These are phyloP conservation scores for Dendrobium nobile DNA, from an alignment of 106 monocot genomes.

Conservation along the genomic window DNA sequence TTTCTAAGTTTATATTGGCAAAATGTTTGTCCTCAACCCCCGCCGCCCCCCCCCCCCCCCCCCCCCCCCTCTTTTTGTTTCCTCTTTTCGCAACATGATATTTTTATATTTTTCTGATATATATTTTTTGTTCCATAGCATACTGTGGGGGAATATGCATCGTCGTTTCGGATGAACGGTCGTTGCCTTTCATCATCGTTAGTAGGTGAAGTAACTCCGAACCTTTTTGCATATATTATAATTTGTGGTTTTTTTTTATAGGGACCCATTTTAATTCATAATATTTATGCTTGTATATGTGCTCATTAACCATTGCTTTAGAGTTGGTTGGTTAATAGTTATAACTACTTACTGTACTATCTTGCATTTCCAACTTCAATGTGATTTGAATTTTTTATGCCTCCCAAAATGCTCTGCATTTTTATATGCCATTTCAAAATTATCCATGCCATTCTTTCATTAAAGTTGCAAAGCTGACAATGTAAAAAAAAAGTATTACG, in stretches of 20 bases:
- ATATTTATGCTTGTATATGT: not conserved
- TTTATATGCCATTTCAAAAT: no score
- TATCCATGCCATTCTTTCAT: no score
- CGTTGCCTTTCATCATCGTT: conserved; percentile 1
- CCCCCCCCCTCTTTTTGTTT: no score
- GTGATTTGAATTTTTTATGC: not conserved
- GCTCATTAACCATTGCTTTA: not conserved
- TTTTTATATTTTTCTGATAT: not conserved
- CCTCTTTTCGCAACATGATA: no score
- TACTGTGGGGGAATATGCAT: not conserved
- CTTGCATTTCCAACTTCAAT: not conserved
- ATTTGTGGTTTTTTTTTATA: not conserved
- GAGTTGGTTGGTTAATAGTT: not conserved
- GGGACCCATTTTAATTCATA: not conserved
- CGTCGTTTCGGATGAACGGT: not conserved
- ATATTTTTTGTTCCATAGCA: not conserved
- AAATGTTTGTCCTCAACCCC: not conserved
- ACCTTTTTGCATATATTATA: not conserved
- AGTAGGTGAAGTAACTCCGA: not conserved
- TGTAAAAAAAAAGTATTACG: no score
- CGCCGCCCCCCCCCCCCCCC: no score
- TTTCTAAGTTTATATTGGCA: not conserved
- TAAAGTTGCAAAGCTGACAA: no score
- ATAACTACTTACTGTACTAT: not conserved
- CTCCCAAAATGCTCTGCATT: not conserved